phyloP scores from a whole-genome alignment of 2,329 filamentous ascomycete genomes.

The Lecanicillium sp. region DNA sequence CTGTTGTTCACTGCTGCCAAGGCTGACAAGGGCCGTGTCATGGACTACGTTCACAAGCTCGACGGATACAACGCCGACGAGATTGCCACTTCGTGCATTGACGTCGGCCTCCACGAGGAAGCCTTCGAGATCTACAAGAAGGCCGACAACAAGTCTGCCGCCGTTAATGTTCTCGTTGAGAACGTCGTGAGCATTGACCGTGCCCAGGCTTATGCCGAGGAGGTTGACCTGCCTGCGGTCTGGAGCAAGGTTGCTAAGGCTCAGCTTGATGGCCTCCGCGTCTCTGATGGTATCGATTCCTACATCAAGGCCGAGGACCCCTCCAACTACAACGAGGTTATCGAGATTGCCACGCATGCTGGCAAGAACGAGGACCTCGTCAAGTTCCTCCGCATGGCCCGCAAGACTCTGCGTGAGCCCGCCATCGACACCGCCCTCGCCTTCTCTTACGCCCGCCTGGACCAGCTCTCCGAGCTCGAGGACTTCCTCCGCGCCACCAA shows the following conservation, averaged over 20 bases:
- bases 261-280: constrained; percentile 89
- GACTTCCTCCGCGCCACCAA: constrained; percentile 93
- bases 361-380: constrained; percentile 97
- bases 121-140: constrained; percentile 99
- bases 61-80: constrained; percentile 87
- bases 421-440: constrained; percentile 90
- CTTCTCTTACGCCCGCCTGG: constrained; percentile 86
- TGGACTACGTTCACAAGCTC: constrained; percentile 92
- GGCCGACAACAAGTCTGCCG: constrained; percentile 79
- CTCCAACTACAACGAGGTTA: constrained; percentile 90
- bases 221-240: constrained; percentile 87
- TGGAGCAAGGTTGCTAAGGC: constrained; percentile 99
- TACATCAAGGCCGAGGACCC: constrained; percentile 95
- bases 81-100: constrained; percentile 87
- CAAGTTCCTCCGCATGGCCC: constrained; percentile 94
- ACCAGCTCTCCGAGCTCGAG: constrained; percentile 88
- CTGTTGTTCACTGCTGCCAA: constrained; percentile 95
- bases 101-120: constrained; percentile 91
- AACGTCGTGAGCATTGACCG: constrained; percentile 97
- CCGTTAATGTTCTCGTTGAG: constrained; percentile 88
- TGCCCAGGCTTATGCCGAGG: constrained; percentile 90
- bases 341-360: constrained; percentile 89
- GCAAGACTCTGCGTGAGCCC: constrained; percentile 92
- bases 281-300: constrained; percentile 88
- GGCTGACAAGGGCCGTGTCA: constrained; percentile 88